A percentile compares a stretch with the other conserved stretches of the same genome.
These are phyloP conservation scores for Penicillium sp. DNA, from an alignment of 2,329 filamentous ascomycete species.

Conservation along the genomic window DNA sequence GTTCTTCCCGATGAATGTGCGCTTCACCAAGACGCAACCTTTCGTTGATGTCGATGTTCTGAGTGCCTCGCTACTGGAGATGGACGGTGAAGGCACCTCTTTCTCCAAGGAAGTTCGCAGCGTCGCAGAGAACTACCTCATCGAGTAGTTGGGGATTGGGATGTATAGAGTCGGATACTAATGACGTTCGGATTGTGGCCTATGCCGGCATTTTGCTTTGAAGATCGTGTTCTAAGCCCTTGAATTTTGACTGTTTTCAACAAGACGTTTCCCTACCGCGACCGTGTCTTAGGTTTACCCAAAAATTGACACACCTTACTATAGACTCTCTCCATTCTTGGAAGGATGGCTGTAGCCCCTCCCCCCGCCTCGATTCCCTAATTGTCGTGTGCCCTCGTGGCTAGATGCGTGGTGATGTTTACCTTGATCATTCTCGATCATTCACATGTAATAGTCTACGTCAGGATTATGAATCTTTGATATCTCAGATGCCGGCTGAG, in stretches of 20 bases:
- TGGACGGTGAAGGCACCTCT: constrained; percentile 43
- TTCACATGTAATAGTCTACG: constrained; percentile 22
- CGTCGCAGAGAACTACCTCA: constrained; percentile 44
- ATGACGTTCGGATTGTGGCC: constrained; percentile 35
- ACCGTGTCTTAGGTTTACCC: constrained; percentile 11
- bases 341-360: neutral
- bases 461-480: constrained; percentile 20
- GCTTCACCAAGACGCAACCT: constrained; percentile 80
- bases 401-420: constrained; percentile 4
- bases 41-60: constrained; percentile 87
- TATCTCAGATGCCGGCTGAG: neutral
- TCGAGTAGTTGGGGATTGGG: constrained; percentile 38
- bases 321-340: neutral
- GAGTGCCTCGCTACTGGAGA: constrained; percentile 43
- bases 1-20: constrained; percentile 96
- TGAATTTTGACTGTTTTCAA: constrained; percentile 7
- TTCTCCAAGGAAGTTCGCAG: constrained; percentile 48
- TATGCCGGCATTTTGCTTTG: constrained; percentile 20
- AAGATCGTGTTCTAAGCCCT: constrained; percentile 23
- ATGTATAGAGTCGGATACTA: constrained; percentile 37
- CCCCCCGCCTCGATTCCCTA: neutral
- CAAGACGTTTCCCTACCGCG: neutral
- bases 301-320: constrained; percentile 18
- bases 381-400: neutral
- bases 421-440: constrained; percentile 21